Evolutionary conservation across 768 basidiomycete species (phyloP).

Genomic region (Lactarius quietus): DNA sequence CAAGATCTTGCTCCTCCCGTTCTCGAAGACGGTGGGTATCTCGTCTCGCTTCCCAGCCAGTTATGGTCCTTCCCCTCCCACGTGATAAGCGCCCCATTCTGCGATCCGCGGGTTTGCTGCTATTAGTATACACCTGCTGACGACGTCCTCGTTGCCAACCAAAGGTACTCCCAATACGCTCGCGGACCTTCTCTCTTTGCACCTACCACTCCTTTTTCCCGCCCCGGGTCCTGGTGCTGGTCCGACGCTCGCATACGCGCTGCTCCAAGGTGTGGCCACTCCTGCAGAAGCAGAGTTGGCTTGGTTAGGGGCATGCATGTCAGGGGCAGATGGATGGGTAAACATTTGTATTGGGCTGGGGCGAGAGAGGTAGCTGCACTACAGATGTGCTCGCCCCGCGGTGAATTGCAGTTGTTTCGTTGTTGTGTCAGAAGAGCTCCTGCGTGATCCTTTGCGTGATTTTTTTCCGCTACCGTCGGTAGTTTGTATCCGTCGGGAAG

Average conservation of each 20-base stretch:
- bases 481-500: not conserved
- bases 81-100: not conserved
- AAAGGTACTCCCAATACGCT: conserved; percentile 74
- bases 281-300: conserved; percentile 89
- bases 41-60: no score
- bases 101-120: conserved; percentile 15
- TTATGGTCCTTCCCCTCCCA: not conserved
- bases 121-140: conserved; percentile 15
- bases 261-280: conserved; percentile 80
- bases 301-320: conserved; percentile 90
- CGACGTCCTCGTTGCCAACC: conserved; percentile 17
- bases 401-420: not conserved
- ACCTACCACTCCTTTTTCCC: conserved; percentile 80
- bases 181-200: conserved; percentile 58
- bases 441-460: not conserved
- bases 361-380: conserved; percentile 21
- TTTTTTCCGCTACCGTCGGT: not conserved
- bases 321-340: conserved; percentile 94
- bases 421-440: not conserved
- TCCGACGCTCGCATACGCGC: conserved; percentile 57
- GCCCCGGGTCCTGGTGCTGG: conserved; percentile 31
- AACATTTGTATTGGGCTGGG: conserved; percentile 72
- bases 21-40: conserved; percentile 64
- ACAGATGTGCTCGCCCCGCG: not conserved
- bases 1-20: conserved; percentile 87